These are phyloP conservation scores for Stropharia rugosoannulata DNA, from an alignment of 768 basidiomycete species.

Conservation along the genomic window DNA sequence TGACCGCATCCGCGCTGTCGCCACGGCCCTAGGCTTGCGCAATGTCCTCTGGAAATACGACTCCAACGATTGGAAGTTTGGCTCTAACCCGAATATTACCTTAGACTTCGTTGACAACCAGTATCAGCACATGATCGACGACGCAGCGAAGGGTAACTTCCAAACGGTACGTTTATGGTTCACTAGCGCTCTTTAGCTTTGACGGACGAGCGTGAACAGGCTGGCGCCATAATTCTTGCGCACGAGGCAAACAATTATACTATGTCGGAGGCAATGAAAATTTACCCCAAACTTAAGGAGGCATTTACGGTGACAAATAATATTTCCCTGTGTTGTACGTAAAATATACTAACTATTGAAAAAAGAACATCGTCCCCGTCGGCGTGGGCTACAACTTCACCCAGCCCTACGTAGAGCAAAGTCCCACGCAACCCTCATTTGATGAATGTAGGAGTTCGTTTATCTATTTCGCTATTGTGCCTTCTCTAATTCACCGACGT, in stretches of 20 bases:
- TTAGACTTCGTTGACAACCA: slow-evolving; percentile 46
- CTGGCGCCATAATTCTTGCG: slow-evolving; percentile 51
- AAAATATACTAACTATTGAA: not conserved
- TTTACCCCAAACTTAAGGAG: slow-evolving; percentile 40
- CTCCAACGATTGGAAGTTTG: slow-evolving; percentile 70
- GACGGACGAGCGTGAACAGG: too few relatives aligned
- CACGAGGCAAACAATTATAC: slow-evolving; percentile 64
- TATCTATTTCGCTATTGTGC: too few relatives aligned
- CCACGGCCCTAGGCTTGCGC: slow-evolving; percentile 61
- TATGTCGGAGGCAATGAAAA: slow-evolving; percentile 57
- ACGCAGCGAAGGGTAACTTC: slow-evolving; percentile 42
- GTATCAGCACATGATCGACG: slow-evolving; percentile 52
- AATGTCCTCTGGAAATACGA: slow-evolving; percentile 76
- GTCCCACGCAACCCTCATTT: too few relatives aligned
- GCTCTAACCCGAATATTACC: slow-evolving; percentile 39
- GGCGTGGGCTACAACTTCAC: slow-evolving; percentile 50
- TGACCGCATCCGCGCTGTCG: slow-evolving; percentile 73
- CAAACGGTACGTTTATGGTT: slow-evolving; percentile 26
- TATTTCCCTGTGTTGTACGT: slow-evolving; percentile 17
- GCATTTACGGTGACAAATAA: slow-evolving; percentile 41
- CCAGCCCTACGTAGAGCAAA: slow-evolving; percentile 48
- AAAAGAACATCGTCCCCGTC: slow-evolving; percentile 50
- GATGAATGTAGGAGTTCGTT: too few relatives aligned
- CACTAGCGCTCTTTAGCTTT: too few relatives aligned
- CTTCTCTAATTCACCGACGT: too few relatives aligned